These are phyloP conservation scores for Coemansia sp. DNA, from an alignment of 192 early-diverging fungal species.

Conservation along the genomic window DNA sequence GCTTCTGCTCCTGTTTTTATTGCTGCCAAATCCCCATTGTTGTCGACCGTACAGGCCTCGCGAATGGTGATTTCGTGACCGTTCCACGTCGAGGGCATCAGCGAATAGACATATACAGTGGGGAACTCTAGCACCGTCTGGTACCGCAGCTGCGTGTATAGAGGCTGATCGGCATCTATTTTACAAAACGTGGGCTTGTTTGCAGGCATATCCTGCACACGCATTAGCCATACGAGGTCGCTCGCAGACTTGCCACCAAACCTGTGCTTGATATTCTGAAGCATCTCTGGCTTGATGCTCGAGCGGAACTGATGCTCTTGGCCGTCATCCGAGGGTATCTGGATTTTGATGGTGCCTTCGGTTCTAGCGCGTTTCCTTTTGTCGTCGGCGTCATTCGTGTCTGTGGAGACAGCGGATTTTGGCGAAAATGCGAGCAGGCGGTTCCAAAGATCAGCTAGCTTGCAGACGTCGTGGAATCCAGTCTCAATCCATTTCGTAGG, in stretches of 20 bases:
- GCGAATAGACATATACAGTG: constrained; percentile 39
- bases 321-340: constrained; percentile 41
- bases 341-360: constrained; percentile 15
- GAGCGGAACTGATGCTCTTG: constrained; percentile 46
- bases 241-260: constrained; percentile 5
- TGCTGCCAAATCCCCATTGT: neutral
- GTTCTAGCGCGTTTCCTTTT: constrained; percentile 16
- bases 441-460: constrained; percentile 25
- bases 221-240: constrained; percentile 18
- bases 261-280: neutral
- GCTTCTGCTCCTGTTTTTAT: neutral
- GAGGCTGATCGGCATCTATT: constrained; percentile 27
- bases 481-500: constrained; percentile 23
- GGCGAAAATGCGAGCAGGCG: constrained; percentile 10
- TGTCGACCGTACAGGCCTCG: neutral
- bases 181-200: constrained; percentile 53
- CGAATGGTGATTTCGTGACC: constrained; percentile 15
- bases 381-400: neutral
- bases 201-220: constrained; percentile 34
- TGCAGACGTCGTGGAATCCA: constrained; percentile 39
- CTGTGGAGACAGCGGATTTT: neutral
- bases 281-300: constrained; percentile 3
- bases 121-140: constrained; percentile 57
- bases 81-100: constrained; percentile 10
- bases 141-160: constrained; percentile 49